Percentiles rank a stretch among this genome's conserved stretches.
Conservation (phyloP, 139 green algal species). For the Axilococcus clingmanii region DNA sequence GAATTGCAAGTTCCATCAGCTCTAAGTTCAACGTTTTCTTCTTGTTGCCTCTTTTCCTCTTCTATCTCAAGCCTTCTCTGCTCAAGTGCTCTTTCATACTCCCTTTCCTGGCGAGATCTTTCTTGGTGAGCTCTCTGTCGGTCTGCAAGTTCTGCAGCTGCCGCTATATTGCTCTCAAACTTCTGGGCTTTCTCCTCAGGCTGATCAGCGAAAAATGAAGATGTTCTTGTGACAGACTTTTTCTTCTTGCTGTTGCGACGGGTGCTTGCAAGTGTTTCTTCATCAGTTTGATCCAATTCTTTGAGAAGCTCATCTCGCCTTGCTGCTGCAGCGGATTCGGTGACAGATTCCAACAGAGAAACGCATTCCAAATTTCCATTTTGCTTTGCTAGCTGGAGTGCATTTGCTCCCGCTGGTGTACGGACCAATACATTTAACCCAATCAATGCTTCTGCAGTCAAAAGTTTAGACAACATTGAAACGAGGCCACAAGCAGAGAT, state of each 20-base stretch:
- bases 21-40: too few relatives aligned
- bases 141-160: neutral
- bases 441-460: too few relatives aligned
- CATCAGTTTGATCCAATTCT: constrained; percentile 18
- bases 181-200: constrained; percentile 6
- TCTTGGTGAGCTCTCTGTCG: constrained; percentile 1
- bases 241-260: constrained; percentile 23
- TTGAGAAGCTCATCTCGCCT: constrained; percentile 31
- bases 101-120: constrained; percentile 16
- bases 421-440: constrained; percentile 35
- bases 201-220: constrained; percentile 15
- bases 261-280: neutral
- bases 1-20: too few relatives aligned
- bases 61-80: too few relatives aligned
- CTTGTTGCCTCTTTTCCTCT: too few relatives aligned
- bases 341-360: constrained; percentile 27
- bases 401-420: constrained; percentile 25
- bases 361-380: constrained; percentile 9
- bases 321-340: constrained; percentile 23
- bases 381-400: constrained; percentile 32
- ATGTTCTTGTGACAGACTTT: constrained; percentile 3
- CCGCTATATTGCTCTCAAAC: neutral
- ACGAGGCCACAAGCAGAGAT: too few relatives aligned
- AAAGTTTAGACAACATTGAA: too few relatives aligned
- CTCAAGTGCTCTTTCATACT: constrained; percentile 37